Base-by-base conservation (phyloP, 148 eudicot species). In the Rhododendron ferrugineum region DNA sequence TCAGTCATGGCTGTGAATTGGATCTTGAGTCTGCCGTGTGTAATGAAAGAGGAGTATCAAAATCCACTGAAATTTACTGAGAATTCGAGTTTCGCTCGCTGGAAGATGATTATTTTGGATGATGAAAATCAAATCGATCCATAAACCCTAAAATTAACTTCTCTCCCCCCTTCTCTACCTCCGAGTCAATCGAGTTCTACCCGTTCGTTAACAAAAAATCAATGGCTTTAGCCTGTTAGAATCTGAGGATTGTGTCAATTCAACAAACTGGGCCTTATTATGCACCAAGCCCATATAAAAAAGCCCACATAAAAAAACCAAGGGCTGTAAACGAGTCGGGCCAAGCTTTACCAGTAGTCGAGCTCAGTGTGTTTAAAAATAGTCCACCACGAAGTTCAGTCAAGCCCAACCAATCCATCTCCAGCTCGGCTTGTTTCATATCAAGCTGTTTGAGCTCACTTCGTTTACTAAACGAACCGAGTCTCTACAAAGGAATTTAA, bases 1-100 rank as follows among this genome's bases (percentile, higher is more conserved):
- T 83, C 85, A 20, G 79, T 83, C 85, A 83, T 83, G n/a, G 47
- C 85, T 83, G 79, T 75, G 60, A 83, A 49, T 83, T 83, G 79
- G 47, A 83, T 72, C 32, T 50, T 28, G 79, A 15, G 11, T 9
- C 32, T 18, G 79, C 75, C 49, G 62, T 2, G 22, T 26, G 30
- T 46, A 44, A 70, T 30, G 62, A 22, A 47, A 47, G 30, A 60
- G 30, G 11, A 80, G 18, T 18, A 6, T 9, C 36, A n/a, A 78
- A 46, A 46, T 22, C n/a, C 28, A 80, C n/a, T 32, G 83, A 10
- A 52, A 32, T 54, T 34, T 56, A 0, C 0, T 2, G 22, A 30
- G 20, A 18, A 50, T 28, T 30, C 22, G 6, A 52, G 23, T 32
- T 56, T 14, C 62, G 37, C 9, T 49, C 37, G 52, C 28, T 0